Evolutionary conservation across 2,329 filamentous ascomycete species (phyloP), one percentile per base, ranked within the genome.

Genomic region (Cyphellophora attinorum): DNA sequence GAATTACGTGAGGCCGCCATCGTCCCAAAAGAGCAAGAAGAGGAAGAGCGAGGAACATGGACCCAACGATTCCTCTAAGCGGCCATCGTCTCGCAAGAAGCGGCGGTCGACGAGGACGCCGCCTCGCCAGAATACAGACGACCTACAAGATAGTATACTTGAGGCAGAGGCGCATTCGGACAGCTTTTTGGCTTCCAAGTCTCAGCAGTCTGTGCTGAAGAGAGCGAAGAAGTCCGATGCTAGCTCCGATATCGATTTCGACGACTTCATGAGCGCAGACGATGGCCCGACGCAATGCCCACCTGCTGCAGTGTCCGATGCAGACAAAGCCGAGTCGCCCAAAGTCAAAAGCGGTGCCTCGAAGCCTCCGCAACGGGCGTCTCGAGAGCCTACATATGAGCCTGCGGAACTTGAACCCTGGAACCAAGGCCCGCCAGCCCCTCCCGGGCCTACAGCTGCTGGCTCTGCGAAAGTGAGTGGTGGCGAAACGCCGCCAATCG

Each of bases 21-120:
- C 13, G 6, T 48, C 56, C 13, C 59, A 56, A 34, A 57, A 55
- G 42, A 61, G 61, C 4, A 65, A 60, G 46, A 69, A 68, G 47
- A 55, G 65, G 33, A 68, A 67, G 46, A 68, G 64, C 40, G 58
- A 66, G 14, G 65, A 68, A 38, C 62, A 63, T 36, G 23, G 37
- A 13, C 31, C 39, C 13, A 41, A 46, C 28, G 21, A 40, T 6
- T 21, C 39, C 18, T 42, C 41, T 11, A 39, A 41, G 5, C 13
- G 15, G 12, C 39, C 41, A n/a, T 19, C 5, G 19, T 33, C 33
- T 5, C 38, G 31, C 23, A 29, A 33, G 15, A 40, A 12, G 6
- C 38, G 35, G 35, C 29, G 38, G 12, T 11, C 33, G 15, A 17
- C 37, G 17, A 34, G 34, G 5, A 5, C n/a, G n/a, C 16, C 27